Evolutionary conservation across 768 basidiomycete genomes (phyloP).

Genomic region (Lepiota brunneoincarnata): DNA sequence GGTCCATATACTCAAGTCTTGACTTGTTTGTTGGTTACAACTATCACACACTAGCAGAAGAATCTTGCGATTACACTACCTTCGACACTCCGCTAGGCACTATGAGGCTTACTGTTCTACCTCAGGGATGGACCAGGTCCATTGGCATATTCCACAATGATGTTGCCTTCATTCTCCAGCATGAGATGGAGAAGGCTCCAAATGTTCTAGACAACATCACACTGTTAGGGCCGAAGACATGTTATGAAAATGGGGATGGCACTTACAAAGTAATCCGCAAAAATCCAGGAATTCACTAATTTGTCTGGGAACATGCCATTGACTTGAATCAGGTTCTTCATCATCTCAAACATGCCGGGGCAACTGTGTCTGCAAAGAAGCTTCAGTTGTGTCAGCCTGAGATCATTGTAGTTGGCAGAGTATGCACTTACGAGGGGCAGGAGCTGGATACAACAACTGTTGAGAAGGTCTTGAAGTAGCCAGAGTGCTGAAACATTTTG

Average conservation of each 20-base stretch:
- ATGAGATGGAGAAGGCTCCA: conserved; percentile 24
- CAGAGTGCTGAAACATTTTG: conserved; percentile 12
- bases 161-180: conserved; percentile 28
- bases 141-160: too few species aligned
- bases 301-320: conserved; percentile 36
- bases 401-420: too few species aligned
- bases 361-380: conserved; percentile 34
- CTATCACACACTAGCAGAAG: conserved; percentile 19
- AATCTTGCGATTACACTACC: conserved; percentile 29
- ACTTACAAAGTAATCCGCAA: conserved; percentile 18
- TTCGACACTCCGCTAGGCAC: conserved; percentile 37
- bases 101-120: conserved; percentile 29
- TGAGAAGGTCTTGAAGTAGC: too few species aligned
- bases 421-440: too few species aligned
- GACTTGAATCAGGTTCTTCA: conserved; percentile 32
- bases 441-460: too few species aligned
- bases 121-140: conserved; percentile 39
- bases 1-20: conserved; percentile 21
- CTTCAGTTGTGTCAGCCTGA: conserved; percentile 19
- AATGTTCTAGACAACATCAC: conserved; percentile 31
- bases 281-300: conserved; percentile 28
- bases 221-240: conserved; percentile 27
- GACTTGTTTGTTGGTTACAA: conserved; percentile 38
- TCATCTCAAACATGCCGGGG: conserved; percentile 24
- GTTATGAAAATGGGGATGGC: conserved; percentile 25